Evolutionary conservation across 352 stramenopile species (phyloP), one percentile per base, ranked within the genome.

Genomic region (Globisporangium carolinianum): DNA sequence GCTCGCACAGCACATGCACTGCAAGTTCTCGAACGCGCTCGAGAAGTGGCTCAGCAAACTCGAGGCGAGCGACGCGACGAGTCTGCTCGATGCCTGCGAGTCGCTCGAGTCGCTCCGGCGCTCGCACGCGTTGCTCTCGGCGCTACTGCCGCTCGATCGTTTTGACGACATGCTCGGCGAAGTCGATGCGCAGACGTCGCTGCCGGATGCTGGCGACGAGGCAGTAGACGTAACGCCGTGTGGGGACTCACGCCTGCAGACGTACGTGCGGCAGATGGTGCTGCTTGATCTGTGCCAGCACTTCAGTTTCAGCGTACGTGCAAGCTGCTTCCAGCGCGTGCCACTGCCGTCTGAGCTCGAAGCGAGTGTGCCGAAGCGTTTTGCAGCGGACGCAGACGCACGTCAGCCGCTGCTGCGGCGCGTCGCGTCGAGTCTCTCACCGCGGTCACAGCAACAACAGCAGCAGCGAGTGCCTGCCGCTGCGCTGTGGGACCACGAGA

Each of bases 271-370:
- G 8, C 53, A 65, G 53, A 71, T 61, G 10, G 54, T 92, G 18
- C 67, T 78, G 8, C 73, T 69, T 4, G 79, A 92, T 61, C 51
- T 91, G 6, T 85, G 76, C 47, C 76, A 79, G 41, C 81, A 87
- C 52, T 88, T 76, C 53, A 58, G 65, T 35, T 77, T 83, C 42
- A 81, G 73, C 42, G 65, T 65, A 7, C 50, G 60, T 15, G 76
- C 73, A 0, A 52, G 66, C 24, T 64, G 79, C 1, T 87, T 83
- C 18, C 66, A 76, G 51, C 53, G 72, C 18, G 75, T 72, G 32
- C 60, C 66, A 0, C 58, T 76, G 18, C 67, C 67, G 9, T 47
- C 61, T 9, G 56, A 64, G 6, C 55, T 76, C 35, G 62, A 52
- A 37, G 57, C 64, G 50, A 61, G 57, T 5, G 54, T 67, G 32